phyloP scores from a whole-genome alignment of 768 basidiomycete species.

The Mrakia frigida region DNA sequence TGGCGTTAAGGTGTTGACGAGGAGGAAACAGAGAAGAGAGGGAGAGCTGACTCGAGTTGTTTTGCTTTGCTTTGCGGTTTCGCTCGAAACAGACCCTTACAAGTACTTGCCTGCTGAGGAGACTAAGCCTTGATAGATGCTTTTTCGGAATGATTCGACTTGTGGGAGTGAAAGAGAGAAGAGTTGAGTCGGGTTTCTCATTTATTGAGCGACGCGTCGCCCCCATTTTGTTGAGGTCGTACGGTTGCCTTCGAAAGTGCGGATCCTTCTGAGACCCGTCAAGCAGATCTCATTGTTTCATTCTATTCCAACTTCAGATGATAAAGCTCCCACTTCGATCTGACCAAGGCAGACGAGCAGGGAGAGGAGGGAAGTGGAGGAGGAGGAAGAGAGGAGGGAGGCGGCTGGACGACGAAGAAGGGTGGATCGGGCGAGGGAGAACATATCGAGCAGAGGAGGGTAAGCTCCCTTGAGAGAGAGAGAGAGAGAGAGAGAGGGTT shows the following conservation, averaged over 20 bases:
- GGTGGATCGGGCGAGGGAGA: background rate
- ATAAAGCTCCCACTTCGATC: too few relatives aligned
- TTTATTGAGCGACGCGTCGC: too few relatives aligned
- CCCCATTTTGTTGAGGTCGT: too few relatives aligned
- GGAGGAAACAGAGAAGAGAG: background rate
- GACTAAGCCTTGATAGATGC: background rate
- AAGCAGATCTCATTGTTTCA: too few relatives aligned
- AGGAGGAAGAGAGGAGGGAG: background rate
- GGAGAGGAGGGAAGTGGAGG: background rate
- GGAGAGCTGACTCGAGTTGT: background rate
- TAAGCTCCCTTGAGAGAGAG: too few relatives aligned
- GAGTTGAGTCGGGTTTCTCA: too few relatives aligned
- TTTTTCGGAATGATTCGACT: background rate
- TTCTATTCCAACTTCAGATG: too few relatives aligned
- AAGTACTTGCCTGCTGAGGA: conserved; percentile 15
- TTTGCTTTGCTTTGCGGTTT: background rate
- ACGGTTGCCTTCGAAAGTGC: too few relatives aligned
- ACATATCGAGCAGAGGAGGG: background rate
- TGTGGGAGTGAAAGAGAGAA: too few relatives aligned
- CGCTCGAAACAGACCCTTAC: conserved; percentile 15
- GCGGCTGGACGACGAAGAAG: background rate
- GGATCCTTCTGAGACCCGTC: too few relatives aligned
- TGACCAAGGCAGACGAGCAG: background rate
- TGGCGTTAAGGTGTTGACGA: background rate
- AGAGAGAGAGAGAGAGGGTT: too few relatives aligned